Conservation (phyloP, 2,329 filamentous ascomycete species). For the Pseudocercospora macadamiae region DNA sequence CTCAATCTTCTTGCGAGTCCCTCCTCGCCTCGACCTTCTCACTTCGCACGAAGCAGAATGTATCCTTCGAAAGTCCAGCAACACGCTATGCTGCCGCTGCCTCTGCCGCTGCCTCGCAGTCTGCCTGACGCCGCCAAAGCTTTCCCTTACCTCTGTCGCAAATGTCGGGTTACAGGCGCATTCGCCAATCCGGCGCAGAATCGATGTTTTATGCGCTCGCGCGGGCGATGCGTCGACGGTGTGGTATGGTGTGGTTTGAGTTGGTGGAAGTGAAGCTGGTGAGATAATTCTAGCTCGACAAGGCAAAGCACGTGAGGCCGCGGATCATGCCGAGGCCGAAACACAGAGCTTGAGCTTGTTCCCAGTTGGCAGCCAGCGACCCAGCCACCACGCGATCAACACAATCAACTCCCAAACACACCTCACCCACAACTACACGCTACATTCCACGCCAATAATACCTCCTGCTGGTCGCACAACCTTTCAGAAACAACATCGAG, state of each 20-base stretch:
- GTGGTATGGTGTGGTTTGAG: not conserved
- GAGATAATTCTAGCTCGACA: too few relatives aligned
- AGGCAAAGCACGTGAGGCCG: not conserved
- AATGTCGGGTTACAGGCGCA: not conserved
- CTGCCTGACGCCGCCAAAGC: not conserved
- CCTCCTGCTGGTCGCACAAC: not conserved
- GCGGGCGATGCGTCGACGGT: not conserved
- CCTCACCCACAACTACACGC: too few relatives aligned
- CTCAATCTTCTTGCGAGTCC: not conserved
- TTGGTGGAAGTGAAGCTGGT: too few relatives aligned
- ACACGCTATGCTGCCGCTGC: too few relatives aligned
- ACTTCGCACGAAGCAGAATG: not conserved
- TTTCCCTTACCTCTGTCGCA: not conserved
- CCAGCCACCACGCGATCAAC: not conserved
- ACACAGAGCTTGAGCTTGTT: not conserved
- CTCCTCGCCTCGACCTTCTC: not conserved
- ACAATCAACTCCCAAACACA: not conserved
- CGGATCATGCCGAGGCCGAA: not conserved
- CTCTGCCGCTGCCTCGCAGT: not conserved
- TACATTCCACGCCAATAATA: not conserved
- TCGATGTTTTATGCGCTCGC: too few relatives aligned
- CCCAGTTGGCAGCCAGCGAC: not conserved
- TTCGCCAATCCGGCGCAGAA: too few relatives aligned
- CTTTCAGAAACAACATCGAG: not conserved
- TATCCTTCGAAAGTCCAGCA: too few relatives aligned